These are phyloP conservation scores for Penicillium ochrochloron DNA, from an alignment of 495 filamentous ascomycete genomes.

Conservation along the genomic window DNA sequence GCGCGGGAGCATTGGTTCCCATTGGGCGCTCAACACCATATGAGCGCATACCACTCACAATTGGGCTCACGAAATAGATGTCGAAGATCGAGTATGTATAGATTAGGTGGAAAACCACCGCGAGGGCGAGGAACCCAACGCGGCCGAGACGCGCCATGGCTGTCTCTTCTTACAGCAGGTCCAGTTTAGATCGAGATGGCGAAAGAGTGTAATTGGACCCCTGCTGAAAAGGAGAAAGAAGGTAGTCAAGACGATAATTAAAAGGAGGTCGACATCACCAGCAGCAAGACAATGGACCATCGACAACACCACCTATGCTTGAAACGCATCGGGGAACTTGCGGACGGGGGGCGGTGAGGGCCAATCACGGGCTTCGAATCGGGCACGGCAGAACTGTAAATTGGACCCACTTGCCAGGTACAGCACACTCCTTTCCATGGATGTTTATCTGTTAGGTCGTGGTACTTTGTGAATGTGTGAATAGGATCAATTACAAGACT, in stretches of 20 bases:
- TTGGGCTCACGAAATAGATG: conserved; percentile 98
- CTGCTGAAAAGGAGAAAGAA: conserved; percentile 22
- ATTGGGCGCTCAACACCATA: conserved; percentile 69
- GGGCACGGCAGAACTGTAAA: conserved; percentile 28
- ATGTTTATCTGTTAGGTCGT: background rate
- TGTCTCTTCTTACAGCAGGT: conserved; percentile 20
- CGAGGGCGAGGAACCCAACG: conserved; percentile 87
- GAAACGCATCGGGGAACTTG: conserved; percentile 34
- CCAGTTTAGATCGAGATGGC: conserved; percentile 2
- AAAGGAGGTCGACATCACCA: conserved; percentile 30
- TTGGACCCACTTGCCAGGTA: background rate
- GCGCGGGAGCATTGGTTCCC: conserved; percentile 74
- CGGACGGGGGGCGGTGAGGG: conserved; percentile 34
- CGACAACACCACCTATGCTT: background rate
- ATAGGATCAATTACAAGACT: too few species aligned
- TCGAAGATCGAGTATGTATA: conserved; percentile 99
- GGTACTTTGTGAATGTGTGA: too few species aligned
- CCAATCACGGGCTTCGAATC: conserved; percentile 39
- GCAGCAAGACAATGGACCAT: conserved; percentile 1
- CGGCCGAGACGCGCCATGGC: conserved; percentile 81
- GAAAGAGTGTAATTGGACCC: conserved; percentile 30
- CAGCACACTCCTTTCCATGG: background rate
- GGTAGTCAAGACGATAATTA: conserved; percentile 17
- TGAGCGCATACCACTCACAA: conserved; percentile 91
- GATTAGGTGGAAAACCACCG: conserved; percentile 90